Conservation (phyloP, 192 early-diverging fungal genomes). For the Martensiomyces pterosporus region DNA sequence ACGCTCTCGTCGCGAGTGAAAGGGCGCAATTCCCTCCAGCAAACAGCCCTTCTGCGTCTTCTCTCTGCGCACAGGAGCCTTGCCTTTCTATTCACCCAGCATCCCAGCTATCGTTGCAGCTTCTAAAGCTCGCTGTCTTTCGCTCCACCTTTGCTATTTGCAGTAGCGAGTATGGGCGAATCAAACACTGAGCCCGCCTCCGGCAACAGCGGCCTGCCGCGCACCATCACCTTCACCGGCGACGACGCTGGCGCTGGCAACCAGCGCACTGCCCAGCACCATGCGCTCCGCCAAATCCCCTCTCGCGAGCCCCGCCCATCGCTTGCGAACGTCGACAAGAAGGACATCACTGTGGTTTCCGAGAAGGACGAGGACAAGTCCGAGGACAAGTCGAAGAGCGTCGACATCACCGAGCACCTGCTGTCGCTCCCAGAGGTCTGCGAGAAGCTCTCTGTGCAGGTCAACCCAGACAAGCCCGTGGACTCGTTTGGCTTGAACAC, state of each 20-base stretch:
- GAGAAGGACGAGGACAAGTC: not conserved
- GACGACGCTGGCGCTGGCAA: slow-evolving; percentile 8
- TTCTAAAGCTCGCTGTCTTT: too few species aligned
- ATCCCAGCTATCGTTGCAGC: too few species aligned
- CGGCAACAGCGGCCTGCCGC: slow-evolving; percentile 5
- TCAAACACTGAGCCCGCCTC: not conserved
- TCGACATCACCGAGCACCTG: slow-evolving; percentile 59
- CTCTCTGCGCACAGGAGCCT: too few species aligned
- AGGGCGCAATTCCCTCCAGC: too few species aligned
- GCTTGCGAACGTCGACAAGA: slow-evolving; percentile 1
- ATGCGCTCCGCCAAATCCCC: slow-evolving; percentile 5
- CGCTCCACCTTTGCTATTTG: not conserved
- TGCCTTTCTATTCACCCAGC: too few species aligned
- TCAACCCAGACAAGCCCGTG: slow-evolving; percentile 60
- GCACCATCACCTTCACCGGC: slow-evolving; percentile 20
- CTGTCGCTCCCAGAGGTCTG: slow-evolving; percentile 55
- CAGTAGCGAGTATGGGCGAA: not conserved
- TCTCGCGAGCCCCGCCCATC: slow-evolving; percentile 10
- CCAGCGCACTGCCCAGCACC: slow-evolving; percentile 4
- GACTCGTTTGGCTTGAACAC: slow-evolving; percentile 66
- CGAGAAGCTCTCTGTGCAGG: slow-evolving; percentile 41
- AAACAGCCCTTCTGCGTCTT: too few species aligned
- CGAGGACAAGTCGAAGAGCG: slow-evolving; percentile 24
- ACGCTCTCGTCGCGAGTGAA: too few species aligned
- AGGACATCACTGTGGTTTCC: not conserved